A percentile compares a stretch with the other conserved stretches of the same genome.
Evolutionary conservation across 148 eudicot genomes (phyloP).

Genomic region (Nepenthes gracilis): DNA sequence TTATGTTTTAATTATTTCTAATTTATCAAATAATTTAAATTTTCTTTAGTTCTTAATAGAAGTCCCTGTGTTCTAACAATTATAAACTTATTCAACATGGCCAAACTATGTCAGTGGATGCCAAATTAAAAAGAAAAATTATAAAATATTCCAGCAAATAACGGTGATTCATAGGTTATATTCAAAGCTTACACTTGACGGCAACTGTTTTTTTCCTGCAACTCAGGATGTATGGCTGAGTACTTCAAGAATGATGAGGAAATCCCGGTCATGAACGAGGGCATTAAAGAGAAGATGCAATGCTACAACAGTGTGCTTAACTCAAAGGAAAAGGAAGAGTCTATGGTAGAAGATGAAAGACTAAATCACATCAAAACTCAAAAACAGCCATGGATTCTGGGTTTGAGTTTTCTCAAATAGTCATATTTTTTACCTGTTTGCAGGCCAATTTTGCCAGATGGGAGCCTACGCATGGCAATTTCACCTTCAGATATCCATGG

Average conservation of each 20-base stretch:
- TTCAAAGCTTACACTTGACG: background rate
- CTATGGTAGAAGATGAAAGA: conserved; percentile 36
- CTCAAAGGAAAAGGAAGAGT: conserved; percentile 66
- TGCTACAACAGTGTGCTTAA: conserved; percentile 71
- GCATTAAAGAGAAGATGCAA: conserved; percentile 20
- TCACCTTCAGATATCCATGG: conserved; percentile 79
- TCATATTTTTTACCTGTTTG: background rate
- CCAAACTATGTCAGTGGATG: too few relatives aligned
- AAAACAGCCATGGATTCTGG: background rate
- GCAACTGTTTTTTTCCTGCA: background rate
- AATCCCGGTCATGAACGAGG: conserved; percentile 16
- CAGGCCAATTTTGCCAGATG: conserved; percentile 83
- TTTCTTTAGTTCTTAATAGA: too few relatives aligned
- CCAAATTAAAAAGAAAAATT: background rate
- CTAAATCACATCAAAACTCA: background rate
- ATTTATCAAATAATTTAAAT: too few relatives aligned
- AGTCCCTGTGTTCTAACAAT: too few relatives aligned
- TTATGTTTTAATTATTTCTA: too few relatives aligned
- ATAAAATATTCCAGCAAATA: background rate
- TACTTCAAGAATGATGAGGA: conserved; percentile 35
- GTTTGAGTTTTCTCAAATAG: background rate
- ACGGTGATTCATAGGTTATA: background rate
- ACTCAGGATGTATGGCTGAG: conserved; percentile 48
- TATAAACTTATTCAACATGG: too few relatives aligned
- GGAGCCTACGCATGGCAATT: conserved; percentile 82